Conservation (phyloP, 2,329 filamentous ascomycete genomes). For the Acarospora socialis region DNA sequence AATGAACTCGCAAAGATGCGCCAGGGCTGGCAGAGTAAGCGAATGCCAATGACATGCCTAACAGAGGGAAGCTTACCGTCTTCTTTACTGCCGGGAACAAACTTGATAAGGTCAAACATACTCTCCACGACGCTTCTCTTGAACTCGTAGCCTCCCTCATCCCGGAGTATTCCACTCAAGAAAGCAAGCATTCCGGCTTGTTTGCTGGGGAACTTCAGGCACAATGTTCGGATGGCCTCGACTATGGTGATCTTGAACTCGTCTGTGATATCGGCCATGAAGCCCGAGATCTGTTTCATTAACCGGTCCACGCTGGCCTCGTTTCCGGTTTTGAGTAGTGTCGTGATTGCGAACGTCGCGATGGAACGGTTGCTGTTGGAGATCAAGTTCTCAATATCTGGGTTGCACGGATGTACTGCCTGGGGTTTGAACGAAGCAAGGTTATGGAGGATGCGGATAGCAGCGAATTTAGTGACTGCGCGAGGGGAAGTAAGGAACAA, state of each 20-base stretch:
- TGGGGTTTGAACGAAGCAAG: slow-evolving; percentile 94
- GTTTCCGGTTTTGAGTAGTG: slow-evolving; percentile 93
- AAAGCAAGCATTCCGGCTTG: slow-evolving; percentile 96
- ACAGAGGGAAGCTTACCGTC: slow-evolving; percentile 31
- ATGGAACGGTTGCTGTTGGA: slow-evolving; percentile 96
- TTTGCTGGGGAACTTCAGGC: slow-evolving; percentile 95
- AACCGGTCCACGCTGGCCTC: slow-evolving; percentile 91
- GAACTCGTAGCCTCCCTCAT: slow-evolving; percentile 96
- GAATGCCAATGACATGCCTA: slow-evolving; percentile 2
- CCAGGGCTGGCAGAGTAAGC: slow-evolving; percentile 46
- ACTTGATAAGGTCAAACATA: slow-evolving; percentile 99
- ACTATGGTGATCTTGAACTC: slow-evolving; percentile 99
- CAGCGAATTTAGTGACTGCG: slow-evolving; percentile 92
- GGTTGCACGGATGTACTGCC: slow-evolving; percentile 85
- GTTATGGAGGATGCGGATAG: slow-evolving; percentile 88
- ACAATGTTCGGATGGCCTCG: slow-evolving; percentile 90
- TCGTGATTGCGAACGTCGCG: slow-evolving; percentile 96
- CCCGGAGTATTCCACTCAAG: slow-evolving; percentile 87
- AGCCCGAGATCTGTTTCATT: slow-evolving; percentile 96
- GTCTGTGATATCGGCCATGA: slow-evolving; percentile 98
- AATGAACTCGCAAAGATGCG: slow-evolving; percentile 96
- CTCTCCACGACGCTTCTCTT: slow-evolving; percentile 96
- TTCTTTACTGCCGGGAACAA: slow-evolving; percentile 75
- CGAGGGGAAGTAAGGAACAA: slow-evolving; percentile 92
- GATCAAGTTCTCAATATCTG: slow-evolving; percentile 91